Conservation (phyloP, 305 asterid genomes). For the Nicotiana rustica region DNA sequence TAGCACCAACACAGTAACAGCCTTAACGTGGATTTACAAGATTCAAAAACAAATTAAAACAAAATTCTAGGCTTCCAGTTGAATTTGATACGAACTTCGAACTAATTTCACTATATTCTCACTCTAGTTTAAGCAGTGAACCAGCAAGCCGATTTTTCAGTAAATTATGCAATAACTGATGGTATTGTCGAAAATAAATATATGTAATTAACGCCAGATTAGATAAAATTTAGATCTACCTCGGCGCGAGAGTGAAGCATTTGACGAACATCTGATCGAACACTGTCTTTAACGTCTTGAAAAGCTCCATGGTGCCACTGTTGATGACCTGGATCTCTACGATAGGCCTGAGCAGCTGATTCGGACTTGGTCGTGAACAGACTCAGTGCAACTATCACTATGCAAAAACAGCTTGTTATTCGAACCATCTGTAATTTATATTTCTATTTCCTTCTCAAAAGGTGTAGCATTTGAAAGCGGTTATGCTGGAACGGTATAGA, state of each 20-base stretch:
- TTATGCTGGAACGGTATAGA: not conserved
- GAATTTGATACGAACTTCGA: constrained; percentile 13
- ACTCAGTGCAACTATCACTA: constrained; percentile 34
- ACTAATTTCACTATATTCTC: not conserved
- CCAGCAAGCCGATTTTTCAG: not conserved
- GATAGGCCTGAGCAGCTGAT: constrained; percentile 69
- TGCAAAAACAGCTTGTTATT: constrained; percentile 20
- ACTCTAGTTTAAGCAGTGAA: not conserved
- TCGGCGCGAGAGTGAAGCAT: constrained; percentile 98
- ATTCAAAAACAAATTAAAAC: not conserved
- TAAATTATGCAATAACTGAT: not conserved
- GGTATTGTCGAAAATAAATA: not conserved
- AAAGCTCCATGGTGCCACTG: constrained; percentile 98
- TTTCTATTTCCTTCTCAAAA: constrained; percentile 28
- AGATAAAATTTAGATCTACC: constrained; percentile 47
- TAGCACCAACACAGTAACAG: not conserved
- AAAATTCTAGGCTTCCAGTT: not conserved
- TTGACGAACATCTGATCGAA: constrained; percentile 90
- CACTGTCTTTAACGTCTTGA: constrained; percentile 88
- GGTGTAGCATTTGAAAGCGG: not conserved
- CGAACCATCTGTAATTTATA: constrained; percentile 22
- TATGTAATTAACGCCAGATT: not conserved
- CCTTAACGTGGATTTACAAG: not conserved
- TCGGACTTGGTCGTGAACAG: constrained; percentile 17
- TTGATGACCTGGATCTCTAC: constrained; percentile 95